Evolutionary conservation across 768 basidiomycete species (phyloP).

Genomic region (Pleurotus citrinopileatus): DNA sequence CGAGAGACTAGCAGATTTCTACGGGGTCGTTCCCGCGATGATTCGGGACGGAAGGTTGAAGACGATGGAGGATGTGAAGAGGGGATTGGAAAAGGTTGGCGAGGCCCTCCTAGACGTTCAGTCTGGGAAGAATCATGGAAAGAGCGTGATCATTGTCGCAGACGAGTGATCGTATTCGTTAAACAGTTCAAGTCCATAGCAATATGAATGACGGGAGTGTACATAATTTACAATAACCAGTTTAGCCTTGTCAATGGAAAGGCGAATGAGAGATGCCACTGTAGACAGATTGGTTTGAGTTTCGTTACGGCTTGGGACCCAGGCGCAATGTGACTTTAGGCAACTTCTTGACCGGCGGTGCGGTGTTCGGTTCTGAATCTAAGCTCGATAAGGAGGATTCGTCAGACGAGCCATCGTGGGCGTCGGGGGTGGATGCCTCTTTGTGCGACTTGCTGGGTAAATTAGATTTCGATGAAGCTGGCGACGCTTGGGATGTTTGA

Average conservation of each 20-base stretch:
- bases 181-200: neutral
- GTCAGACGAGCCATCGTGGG: neutral
- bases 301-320: slow-evolving; percentile 22
- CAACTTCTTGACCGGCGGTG: slow-evolving; percentile 20
- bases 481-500: slow-evolving; percentile 15
- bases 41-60: slow-evolving; percentile 46
- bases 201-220: neutral
- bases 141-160: slow-evolving; percentile 5
- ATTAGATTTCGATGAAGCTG: slow-evolving; percentile 14
- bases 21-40: slow-evolving; percentile 33
- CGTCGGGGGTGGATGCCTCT: slow-evolving; percentile 50
- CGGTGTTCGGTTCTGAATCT: neutral
- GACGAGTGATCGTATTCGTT: neutral
- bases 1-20: slow-evolving; percentile 42
- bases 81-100: slow-evolving; percentile 38
- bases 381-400: neutral
- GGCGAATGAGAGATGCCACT: too few species aligned
- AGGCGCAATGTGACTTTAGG: slow-evolving; percentile 31
- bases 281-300: too few species aligned
- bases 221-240: neutral
- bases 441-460: neutral
- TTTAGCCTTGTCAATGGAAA: too few species aligned
- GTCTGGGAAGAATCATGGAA: slow-evolving; percentile 1
- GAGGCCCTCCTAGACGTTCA: slow-evolving; percentile 25
- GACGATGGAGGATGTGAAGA: slow-evolving; percentile 41